These are phyloP conservation scores for Glebionis coronaria DNA, from an alignment of 129 eudicot species.

Conservation along the genomic window DNA sequence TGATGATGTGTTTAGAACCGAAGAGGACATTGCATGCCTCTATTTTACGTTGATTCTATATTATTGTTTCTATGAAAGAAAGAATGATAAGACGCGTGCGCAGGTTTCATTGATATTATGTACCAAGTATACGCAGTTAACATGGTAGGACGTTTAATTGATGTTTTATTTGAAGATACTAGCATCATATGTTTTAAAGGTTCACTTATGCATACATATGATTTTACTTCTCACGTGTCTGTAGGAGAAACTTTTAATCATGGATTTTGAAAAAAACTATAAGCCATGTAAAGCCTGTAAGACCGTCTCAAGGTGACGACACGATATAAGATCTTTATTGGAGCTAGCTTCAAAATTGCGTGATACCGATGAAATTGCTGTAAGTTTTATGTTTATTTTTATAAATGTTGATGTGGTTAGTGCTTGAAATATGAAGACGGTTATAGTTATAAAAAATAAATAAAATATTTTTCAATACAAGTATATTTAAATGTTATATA, in stretches of 20 bases:
- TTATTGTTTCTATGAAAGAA: neutral
- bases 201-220: neutral
- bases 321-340: conserved; percentile 77
- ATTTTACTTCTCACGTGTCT: conserved; percentile 17
- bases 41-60: neutral
- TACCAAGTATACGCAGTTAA: neutral
- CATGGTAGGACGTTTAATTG: too few relatives aligned
- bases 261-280: conserved; percentile 61
- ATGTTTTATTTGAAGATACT: neutral
- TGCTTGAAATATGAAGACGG: neutral
- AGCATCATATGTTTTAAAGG: neutral
- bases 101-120: neutral
- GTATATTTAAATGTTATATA: neutral
- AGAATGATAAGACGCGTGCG: neutral
- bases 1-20: neutral
- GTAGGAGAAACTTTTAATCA: conserved; percentile 67
- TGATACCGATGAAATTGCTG: conserved; percentile 75
- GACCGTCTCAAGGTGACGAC: conserved; percentile 58
- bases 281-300: conserved; percentile 38
- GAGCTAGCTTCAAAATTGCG: conserved; percentile 64
- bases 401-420: neutral
- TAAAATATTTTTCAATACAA: neutral
- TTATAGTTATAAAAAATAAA: neutral
- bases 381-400: conserved; percentile 26
- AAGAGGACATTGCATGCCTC: neutral